These are phyloP conservation scores for Colletotrichum musicola DNA, from an alignment of 2,329 filamentous ascomycete species.

Conservation along the genomic window DNA sequence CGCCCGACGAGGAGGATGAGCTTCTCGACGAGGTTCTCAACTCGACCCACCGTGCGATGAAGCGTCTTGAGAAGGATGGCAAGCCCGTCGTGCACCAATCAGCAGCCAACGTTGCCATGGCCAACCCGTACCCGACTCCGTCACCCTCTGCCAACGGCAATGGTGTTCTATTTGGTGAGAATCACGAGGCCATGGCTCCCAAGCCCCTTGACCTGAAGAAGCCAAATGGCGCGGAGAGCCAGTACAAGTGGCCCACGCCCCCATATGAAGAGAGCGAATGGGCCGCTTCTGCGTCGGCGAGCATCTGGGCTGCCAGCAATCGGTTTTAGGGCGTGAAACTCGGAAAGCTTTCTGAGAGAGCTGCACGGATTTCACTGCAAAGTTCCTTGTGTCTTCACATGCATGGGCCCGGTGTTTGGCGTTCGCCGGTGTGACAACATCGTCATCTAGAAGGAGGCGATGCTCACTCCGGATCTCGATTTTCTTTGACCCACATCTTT, in stretches of 20 bases:
- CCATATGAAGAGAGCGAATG: slow-evolving; percentile 95
- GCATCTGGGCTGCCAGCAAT: slow-evolving; percentile 81
- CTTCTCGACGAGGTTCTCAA: slow-evolving; percentile 89
- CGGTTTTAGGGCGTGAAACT: slow-evolving; percentile 61
- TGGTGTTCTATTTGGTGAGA: slow-evolving; percentile 78
- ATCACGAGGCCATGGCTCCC: slow-evolving; percentile 71
- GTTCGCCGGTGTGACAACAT: slow-evolving; percentile 31
- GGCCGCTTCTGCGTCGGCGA: slow-evolving; percentile 85
- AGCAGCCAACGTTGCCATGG: slow-evolving; percentile 71
- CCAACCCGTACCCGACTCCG: slow-evolving; percentile 74
- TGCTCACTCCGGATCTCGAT: slow-evolving; percentile 34
- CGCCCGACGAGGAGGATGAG: slow-evolving; percentile 96
- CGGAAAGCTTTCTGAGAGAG: slow-evolving; percentile 8
- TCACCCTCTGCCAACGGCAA: slow-evolving; percentile 87
- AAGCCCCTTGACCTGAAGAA: slow-evolving; percentile 80
- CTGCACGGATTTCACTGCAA: slow-evolving; percentile 23
- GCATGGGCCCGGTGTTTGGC: slow-evolving; percentile 40
- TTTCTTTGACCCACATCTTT: slow-evolving; percentile 39
- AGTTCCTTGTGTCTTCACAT: slow-evolving; percentile 36
- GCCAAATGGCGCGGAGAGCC: slow-evolving; percentile 52
- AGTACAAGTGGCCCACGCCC: slow-evolving; percentile 91
- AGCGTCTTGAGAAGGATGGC: slow-evolving; percentile 72
- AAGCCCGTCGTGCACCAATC: slow-evolving; percentile 70
- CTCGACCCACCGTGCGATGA: slow-evolving; percentile 81
- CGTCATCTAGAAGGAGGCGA: slow-evolving; percentile 22